Evolutionary conservation across 768 basidiomycete genomes (phyloP), one percentile per base, ranked within the genome.

Genomic region (Candolleomyces eurysporus): DNA sequence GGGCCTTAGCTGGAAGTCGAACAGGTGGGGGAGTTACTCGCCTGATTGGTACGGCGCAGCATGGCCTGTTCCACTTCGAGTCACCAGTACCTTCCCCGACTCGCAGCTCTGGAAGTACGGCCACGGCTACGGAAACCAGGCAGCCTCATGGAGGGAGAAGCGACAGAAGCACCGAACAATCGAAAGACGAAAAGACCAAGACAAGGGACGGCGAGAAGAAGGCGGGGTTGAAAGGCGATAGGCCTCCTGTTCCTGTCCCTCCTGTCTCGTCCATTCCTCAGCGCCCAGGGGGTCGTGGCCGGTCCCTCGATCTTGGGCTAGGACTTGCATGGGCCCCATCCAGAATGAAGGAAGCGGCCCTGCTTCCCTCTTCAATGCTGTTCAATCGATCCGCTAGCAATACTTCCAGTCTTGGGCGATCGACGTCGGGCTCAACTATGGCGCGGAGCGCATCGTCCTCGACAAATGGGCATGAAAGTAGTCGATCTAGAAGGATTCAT

Each of bases 321-420:
- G 88, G 87, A 5, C 76, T 91, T 48, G 75, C 87, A 14, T 91
- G 90, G 90, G 90, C 89, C 4, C 87, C 90, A 21, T 79, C 81
- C 39, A 86, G 78, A 63, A 78, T 91, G 62, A 80, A 82, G 54
- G 88, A 90, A 69, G 85, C 87, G 45, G 83, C 85, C n/a, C 71
- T 91, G 39, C 70, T 89, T 63, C 84, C 84, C 17, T 71, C 77
- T 51, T 77, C 78, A 5, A 73, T 71, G 1, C 76, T 79, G 39
- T 76, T 78, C 57, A 60, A 67, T 32, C 68, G 80, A 61, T 64
- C 74, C 42, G 54, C 69, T 11, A 77, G 74, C 63, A 65, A 65
- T 13, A 65, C 76, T 22, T 72, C 76, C 66, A 70, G 68, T 57
- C 65, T 56, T n/a, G 58, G 58, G 21, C 67, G 65, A 26, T 67